phyloP scores from a whole-genome alignment of 1,139 yeast species.

The Yamadazyma triangularis region DNA sequence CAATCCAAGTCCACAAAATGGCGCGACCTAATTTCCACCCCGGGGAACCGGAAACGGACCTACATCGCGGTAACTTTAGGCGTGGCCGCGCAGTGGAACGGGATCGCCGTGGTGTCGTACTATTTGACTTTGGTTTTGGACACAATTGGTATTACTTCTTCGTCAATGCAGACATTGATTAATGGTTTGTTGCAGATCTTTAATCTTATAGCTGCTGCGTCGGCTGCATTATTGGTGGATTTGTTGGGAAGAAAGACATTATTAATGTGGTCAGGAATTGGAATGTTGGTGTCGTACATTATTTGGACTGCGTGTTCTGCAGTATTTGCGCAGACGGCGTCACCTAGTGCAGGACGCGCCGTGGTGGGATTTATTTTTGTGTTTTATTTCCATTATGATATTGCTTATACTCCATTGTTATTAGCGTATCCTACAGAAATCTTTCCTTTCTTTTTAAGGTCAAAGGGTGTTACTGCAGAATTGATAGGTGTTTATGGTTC shows the following conservation, averaged over 20 bases:
- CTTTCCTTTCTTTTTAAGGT: slow-evolving; percentile 21
- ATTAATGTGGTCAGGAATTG: slow-evolving; percentile 28
- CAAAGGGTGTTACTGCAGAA: slow-evolving; percentile 33
- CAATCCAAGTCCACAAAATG: slow-evolving; percentile 9
- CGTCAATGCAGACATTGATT: slow-evolving; percentile 12
- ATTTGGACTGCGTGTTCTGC: slow-evolving; percentile 30
- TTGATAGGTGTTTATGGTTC: slow-evolving; percentile 38
- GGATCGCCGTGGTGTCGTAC: slow-evolving; percentile 21
- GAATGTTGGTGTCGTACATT: slow-evolving; percentile 39
- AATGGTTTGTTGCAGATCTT: slow-evolving; percentile 14
- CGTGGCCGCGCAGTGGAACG: slow-evolving; percentile 14
- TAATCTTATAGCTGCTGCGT: slow-evolving; percentile 10
- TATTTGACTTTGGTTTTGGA: slow-evolving; percentile 41
- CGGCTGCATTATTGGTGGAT: slow-evolving; percentile 40
- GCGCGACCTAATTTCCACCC: slow-evolving; percentile 12
- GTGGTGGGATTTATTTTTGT: slow-evolving; percentile 47
- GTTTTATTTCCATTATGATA: slow-evolving; percentile 42
- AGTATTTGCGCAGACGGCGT: slow-evolving; percentile 13
- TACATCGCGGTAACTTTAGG: slow-evolving; percentile 15
- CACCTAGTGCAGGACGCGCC: slow-evolving; percentile 39
- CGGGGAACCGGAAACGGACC: slow-evolving; percentile 12
- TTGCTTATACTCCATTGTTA: slow-evolving; percentile 45
- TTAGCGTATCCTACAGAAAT: slow-evolving; percentile 37
- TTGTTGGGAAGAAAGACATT: slow-evolving; percentile 44
- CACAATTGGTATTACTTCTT: slow-evolving; percentile 40